These are phyloP conservation scores for Antrodiella citrinella DNA, from an alignment of 768 basidiomycete genomes.

Conservation along the genomic window DNA sequence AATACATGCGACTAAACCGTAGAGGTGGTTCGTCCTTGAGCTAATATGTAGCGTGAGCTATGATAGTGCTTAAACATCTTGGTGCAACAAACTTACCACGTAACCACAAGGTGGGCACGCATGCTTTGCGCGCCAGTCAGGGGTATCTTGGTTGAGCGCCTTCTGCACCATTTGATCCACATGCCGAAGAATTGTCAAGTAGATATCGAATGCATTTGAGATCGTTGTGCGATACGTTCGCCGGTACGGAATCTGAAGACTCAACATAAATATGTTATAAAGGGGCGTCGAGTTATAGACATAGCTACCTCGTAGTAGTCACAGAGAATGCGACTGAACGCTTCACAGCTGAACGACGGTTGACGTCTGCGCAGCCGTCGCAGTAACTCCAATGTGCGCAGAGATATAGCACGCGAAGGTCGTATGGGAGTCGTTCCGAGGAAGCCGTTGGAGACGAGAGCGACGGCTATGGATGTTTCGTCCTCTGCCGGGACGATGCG, in stretches of 20 bases:
- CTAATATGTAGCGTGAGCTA: slow-evolving; percentile 6
- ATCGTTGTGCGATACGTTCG: slow-evolving; percentile 17
- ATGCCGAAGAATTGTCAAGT: slow-evolving; percentile 19
- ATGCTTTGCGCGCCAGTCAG: slow-evolving; percentile 27
- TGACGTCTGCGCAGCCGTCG: slow-evolving; percentile 4
- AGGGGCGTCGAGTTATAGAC: background rate
- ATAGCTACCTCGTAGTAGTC: slow-evolving; percentile 10
- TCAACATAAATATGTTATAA: background rate
- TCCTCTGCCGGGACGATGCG: too few relatives aligned
- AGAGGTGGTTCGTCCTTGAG: slow-evolving; percentile 25
- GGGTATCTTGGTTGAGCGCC: slow-evolving; percentile 20
- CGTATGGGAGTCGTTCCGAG: too few relatives aligned
- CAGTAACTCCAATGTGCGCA: slow-evolving; percentile 7
- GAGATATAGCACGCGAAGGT: slow-evolving; percentile 6
- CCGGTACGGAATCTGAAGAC: slow-evolving; percentile 20
- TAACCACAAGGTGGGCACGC: slow-evolving; percentile 31
- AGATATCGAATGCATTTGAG: slow-evolving; percentile 27
- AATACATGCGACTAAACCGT: slow-evolving; percentile 15
- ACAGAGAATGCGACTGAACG: slow-evolving; percentile 9
- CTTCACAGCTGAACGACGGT: slow-evolving; percentile 10
- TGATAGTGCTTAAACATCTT: background rate
- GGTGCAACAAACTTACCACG: slow-evolving; percentile 15
- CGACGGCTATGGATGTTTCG: too few relatives aligned
- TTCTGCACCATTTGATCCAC: slow-evolving; percentile 17
- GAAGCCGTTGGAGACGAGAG: too few relatives aligned